A percentile compares a stretch with the other conserved stretches of the same genome.
phyloP scores from a whole-genome alignment of 345 rosid genomes.

The Lumnitzera littorea region DNA sequence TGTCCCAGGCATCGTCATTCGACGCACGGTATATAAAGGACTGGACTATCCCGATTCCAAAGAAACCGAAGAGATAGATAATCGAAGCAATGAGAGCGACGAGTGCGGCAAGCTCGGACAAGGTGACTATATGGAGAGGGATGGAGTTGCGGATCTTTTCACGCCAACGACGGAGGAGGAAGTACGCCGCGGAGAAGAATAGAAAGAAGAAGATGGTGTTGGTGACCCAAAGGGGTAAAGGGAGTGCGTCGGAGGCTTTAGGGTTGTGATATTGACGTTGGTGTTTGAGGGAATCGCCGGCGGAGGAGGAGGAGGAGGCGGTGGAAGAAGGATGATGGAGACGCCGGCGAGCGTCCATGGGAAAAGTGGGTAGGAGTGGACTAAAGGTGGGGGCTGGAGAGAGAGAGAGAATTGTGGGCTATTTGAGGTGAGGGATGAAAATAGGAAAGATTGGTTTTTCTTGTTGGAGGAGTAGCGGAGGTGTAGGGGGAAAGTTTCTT shows the following conservation, averaged over 20 bases:
- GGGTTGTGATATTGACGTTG: background rate
- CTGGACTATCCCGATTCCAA: conserved; percentile 81
- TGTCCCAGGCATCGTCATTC: conserved; percentile 39
- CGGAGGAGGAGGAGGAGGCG: conserved; percentile 2
- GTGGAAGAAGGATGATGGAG: conserved; percentile 3
- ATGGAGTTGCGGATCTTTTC: conserved; percentile 42
- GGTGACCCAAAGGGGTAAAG: conserved; percentile 36
- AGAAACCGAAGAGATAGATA: conserved; percentile 69
- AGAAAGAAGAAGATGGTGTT: conserved; percentile 38
- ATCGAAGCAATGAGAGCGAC: conserved; percentile 52
- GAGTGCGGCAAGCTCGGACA: conserved; percentile 33
- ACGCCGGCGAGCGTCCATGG: conserved; percentile 11
- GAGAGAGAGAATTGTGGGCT: conserved; percentile 10
- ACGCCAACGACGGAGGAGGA: conserved; percentile 46
- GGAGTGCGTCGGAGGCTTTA: conserved; percentile 38
- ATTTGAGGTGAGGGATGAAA: background rate
- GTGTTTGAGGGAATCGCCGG: background rate
- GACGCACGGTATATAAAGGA: conserved; percentile 55
- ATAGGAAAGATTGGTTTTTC: background rate
- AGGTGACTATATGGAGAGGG: conserved; percentile 59
- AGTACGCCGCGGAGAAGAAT: conserved; percentile 44
- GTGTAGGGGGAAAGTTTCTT: conserved; percentile 4
- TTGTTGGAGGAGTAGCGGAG: conserved; percentile 15
- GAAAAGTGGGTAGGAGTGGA: background rate
- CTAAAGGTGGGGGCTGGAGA: conserved; percentile 1